Evolutionary conservation across 2,329 filamentous ascomycete genomes (phyloP).

Genomic region (Gnomoniopsis sp.): DNA sequence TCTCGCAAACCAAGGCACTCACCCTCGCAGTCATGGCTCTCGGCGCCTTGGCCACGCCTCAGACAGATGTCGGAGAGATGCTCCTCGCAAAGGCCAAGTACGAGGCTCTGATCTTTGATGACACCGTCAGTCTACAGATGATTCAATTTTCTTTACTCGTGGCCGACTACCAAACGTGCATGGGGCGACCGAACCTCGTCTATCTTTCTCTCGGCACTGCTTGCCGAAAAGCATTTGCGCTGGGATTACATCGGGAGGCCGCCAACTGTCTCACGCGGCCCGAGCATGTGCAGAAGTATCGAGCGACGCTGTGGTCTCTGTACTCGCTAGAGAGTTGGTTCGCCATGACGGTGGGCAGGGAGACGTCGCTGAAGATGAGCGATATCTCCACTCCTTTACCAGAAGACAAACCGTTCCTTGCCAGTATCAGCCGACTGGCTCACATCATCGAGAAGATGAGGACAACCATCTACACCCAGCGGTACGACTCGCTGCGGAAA

Average conservation of each 20-base stretch:
- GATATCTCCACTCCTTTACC: conserved; percentile 25
- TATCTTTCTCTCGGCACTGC: conserved; percentile 28
- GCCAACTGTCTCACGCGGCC: conserved; percentile 16
- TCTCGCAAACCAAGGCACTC: conserved; percentile 23
- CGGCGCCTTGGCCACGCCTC: conserved; percentile 24
- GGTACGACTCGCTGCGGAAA: conserved; percentile 25
- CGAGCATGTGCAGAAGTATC: conserved; percentile 23
- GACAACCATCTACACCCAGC: conserved; percentile 23
- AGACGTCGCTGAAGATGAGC: conserved; percentile 19
- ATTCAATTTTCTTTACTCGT: conserved; percentile 26
- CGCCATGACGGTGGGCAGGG: conserved; percentile 21
- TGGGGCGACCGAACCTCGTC: conserved; percentile 27
- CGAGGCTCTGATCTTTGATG: conserved; percentile 25
- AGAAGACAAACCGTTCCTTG: conserved; percentile 19
- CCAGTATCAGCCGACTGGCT: conserved; percentile 20
- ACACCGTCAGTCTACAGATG: conserved; percentile 29
- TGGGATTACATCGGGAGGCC: conserved; percentile 27
- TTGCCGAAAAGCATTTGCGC: conserved; percentile 26
- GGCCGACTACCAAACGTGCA: conserved; percentile 26
- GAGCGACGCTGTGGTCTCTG: conserved; percentile 27
- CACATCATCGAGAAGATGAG: conserved; percentile 20
- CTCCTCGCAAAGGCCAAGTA: conserved; percentile 25
- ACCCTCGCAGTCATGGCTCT: conserved; percentile 24
- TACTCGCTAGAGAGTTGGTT: conserved; percentile 27
- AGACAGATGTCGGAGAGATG: conserved; percentile 24